Evolutionary conservation across 106 monocot species (phyloP).

Genomic region (Apostasia ramifera): DNA sequence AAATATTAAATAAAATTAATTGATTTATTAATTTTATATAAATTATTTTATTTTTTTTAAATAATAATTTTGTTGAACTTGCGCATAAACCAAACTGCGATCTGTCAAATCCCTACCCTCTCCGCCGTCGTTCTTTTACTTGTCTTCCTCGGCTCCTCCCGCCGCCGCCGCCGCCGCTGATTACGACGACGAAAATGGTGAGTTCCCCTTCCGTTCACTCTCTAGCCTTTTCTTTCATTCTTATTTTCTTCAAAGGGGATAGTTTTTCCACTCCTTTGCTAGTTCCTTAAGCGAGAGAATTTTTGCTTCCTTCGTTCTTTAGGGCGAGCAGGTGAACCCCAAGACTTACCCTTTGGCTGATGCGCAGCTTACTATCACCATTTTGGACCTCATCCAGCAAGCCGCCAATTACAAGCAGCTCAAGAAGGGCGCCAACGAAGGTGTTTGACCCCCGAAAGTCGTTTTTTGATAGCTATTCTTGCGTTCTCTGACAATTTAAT

Average conservation of each 20-base stretch:
- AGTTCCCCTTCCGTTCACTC: background rate
- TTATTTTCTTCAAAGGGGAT: too few species aligned
- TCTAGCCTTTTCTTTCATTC: background rate
- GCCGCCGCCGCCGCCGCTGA: background rate
- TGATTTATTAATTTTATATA: too few species aligned
- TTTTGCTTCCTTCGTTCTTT: background rate
- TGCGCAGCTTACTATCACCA: conserved; percentile 76
- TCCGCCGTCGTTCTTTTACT: background rate
- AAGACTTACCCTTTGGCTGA: conserved; percentile 92
- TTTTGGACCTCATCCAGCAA: conserved; percentile 80
- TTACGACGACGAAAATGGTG: conserved; percentile 1
- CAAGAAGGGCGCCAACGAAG: conserved; percentile 95
- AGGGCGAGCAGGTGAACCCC: conserved; percentile 47
- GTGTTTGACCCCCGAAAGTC: conserved; percentile 5
- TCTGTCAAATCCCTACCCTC: too few species aligned
- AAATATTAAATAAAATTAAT: too few species aligned
- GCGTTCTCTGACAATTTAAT: background rate
- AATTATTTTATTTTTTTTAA: too few species aligned
- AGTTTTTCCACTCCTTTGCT: background rate
- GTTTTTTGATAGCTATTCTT: background rate
- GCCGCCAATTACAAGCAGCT: conserved; percentile 92
- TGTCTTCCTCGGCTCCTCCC: background rate
- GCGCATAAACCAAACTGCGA: too few species aligned
- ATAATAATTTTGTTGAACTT: too few species aligned
- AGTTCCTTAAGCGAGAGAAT: background rate